Evolutionary conservation across 805 yeast species (phyloP).

Genomic region (Metschnikowia matae): DNA sequence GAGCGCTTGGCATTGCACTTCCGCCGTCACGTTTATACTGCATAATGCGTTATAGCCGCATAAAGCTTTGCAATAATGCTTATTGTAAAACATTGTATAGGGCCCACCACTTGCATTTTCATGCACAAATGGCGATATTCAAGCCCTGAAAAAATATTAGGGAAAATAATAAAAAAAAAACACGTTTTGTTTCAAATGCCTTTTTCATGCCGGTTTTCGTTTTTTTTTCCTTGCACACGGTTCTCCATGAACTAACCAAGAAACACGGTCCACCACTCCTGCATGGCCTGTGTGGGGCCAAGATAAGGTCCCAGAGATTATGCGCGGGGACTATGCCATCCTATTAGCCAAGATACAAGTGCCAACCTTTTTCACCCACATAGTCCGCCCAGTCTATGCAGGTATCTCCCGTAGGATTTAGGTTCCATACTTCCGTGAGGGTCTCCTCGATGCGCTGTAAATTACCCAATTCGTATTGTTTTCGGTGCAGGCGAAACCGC

Average conservation of each 20-base stretch:
- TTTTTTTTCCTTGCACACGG: not conserved
- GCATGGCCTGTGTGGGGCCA: too few relatives aligned
- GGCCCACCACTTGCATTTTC: too few relatives aligned
- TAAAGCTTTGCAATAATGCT: not conserved
- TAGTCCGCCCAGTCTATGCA: slow-evolving; percentile 19
- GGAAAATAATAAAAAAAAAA: too few relatives aligned
- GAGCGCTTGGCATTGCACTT: not conserved
- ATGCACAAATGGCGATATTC: too few relatives aligned
- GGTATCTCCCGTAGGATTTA: slow-evolving; percentile 14
- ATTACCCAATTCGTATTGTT: slow-evolving; percentile 17
- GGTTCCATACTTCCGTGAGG: slow-evolving; percentile 15
- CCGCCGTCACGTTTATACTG: not conserved
- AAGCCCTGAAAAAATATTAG: too few relatives aligned
- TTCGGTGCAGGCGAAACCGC: slow-evolving; percentile 22
- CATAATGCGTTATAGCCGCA: not conserved
- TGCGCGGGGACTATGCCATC: not conserved
- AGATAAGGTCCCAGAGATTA: too few relatives aligned
- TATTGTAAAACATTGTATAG: not conserved
- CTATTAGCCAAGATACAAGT: slow-evolving; percentile 16
- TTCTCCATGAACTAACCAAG: not conserved
- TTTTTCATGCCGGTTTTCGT: too few relatives aligned
- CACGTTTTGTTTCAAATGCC: too few relatives aligned
- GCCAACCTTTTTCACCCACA: slow-evolving; percentile 16
- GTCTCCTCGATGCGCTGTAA: slow-evolving; percentile 18
- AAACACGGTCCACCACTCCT: too few relatives aligned